Base-by-base conservation (phyloP, 1,284 basidiomycete genomes). In the Ustilago bromivora region DNA sequence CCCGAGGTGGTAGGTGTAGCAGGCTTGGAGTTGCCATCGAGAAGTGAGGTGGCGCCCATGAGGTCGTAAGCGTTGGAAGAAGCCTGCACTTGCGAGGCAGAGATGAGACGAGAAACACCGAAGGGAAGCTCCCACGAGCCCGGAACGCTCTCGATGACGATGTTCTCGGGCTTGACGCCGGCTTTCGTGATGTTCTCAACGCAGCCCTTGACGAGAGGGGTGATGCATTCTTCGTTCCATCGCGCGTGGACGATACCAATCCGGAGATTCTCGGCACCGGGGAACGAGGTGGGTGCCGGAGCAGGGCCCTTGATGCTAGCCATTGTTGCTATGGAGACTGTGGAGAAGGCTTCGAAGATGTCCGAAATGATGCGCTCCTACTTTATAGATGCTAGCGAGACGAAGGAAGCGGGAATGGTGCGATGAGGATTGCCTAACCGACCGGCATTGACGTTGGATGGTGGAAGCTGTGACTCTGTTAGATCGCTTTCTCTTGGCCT, bases 151-250 rank as follows among this genome's bases (percentile, higher is more conserved):
- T 96, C 93, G 61, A 97, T 88, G 66, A 95, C 90, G 80, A 98
- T 97, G 85, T 98, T 96, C 84, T 90, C 90, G 67, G 93, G 90
- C 88, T 93, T 93, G 75, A 98, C 95, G 49, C 96, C 96, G 41
- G 90, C 89, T 81, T 91, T 91, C 87, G 91, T 92, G 78, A 98
- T 90, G 85, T 92, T 94, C 35, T 88, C 87, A 67, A 94, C 87
- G 10, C 92, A 90, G 52, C 95, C 95, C 0, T 89, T 87, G 67
- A 98, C 89, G 57, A 98, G 91, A 15, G 94, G 90, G 34, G 94
- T 92, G 84, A 98, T 93, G 85, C 96, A 91, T 31, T 89, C 86
- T 82, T 91, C 91, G 89, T 98, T 98, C 95, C 95, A 98, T 10
- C 84, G 72, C 15, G 83, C 84, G 71, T 85, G 84, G 28, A 85